Conservation (phyloP, 2,329 filamentous ascomycete genomes). For the Cercospora brassicicola region DNA sequence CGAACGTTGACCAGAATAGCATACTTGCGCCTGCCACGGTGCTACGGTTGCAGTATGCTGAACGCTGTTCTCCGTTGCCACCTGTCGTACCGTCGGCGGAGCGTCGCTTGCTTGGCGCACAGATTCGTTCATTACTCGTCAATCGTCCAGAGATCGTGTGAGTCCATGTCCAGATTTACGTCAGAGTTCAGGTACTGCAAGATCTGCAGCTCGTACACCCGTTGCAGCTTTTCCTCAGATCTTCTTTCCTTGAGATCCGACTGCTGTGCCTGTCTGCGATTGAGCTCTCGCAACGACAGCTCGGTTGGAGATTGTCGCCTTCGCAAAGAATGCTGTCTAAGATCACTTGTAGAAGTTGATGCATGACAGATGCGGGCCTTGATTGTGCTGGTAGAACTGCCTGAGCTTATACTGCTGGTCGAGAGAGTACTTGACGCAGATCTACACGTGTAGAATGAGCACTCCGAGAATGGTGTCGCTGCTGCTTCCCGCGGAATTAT, state of each 20-base stretch:
- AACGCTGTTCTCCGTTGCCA: background rate
- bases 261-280: slow-evolving; percentile 24
- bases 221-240: slow-evolving; percentile 36
- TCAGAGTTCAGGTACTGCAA: slow-evolving; percentile 34
- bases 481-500: slow-evolving; percentile 15
- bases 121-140: slow-evolving; percentile 2
- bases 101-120: background rate
- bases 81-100: background rate
- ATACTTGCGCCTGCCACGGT: background rate
- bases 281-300: slow-evolving; percentile 34
- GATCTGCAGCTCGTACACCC: slow-evolving; percentile 37
- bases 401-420: slow-evolving; percentile 14
- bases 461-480: slow-evolving; percentile 25
- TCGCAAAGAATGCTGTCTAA: slow-evolving; percentile 25
- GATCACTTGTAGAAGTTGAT: slow-evolving; percentile 12
- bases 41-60: background rate
- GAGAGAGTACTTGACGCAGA: slow-evolving; percentile 9
- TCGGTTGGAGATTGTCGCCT: slow-evolving; percentile 32
- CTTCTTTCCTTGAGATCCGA: slow-evolving; percentile 24
- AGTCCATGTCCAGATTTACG: slow-evolving; percentile 8
- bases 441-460: slow-evolving; percentile 31
- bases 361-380: slow-evolving; percentile 10
- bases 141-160: slow-evolving; percentile 21
- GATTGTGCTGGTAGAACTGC: slow-evolving; percentile 22
- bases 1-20: background rate